Evolutionary conservation across 257 asterid genomes (phyloP).

Genomic region (Petunia axillaris): DNA sequence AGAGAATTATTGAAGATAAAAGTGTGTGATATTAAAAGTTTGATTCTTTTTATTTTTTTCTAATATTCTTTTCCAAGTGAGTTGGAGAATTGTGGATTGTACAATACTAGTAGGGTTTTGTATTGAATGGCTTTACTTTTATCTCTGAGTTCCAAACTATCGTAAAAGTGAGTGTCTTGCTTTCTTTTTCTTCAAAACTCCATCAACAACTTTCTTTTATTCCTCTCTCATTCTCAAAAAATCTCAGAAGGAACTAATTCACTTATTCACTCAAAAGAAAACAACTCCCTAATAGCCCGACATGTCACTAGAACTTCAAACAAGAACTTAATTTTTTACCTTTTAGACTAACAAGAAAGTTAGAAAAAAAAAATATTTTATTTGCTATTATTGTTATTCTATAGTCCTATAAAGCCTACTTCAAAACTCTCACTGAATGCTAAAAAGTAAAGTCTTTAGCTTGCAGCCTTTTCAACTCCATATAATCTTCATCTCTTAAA

Average conservation of each 20-base stretch:
- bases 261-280: conserved; percentile 21
- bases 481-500: conserved; percentile 64
- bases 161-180: conserved; percentile 28
- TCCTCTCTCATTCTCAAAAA: background rate
- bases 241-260: background rate
- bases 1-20: conserved; percentile 38
- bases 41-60: background rate
- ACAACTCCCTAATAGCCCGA: conserved; percentile 45
- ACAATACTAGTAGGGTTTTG: conserved; percentile 41
- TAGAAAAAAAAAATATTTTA: background rate
- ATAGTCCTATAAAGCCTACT: conserved; percentile 26
- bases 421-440: conserved; percentile 27
- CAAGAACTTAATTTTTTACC: background rate
- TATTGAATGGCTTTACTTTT: conserved; percentile 36
- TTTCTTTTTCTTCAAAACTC: background rate
- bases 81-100: conserved; percentile 34
- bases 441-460: conserved; percentile 46
- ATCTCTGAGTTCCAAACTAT: conserved; percentile 19
- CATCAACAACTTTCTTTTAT: background rate
- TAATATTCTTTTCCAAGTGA: conserved; percentile 5
- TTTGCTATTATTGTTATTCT: background rate
- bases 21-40: conserved; percentile 35
- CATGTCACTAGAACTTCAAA: conserved; percentile 43
- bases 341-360: background rate
- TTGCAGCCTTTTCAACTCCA: conserved; percentile 62